Conservation (phyloP, 768 basidiomycete species). For the Lactifluus volemus region DNA sequence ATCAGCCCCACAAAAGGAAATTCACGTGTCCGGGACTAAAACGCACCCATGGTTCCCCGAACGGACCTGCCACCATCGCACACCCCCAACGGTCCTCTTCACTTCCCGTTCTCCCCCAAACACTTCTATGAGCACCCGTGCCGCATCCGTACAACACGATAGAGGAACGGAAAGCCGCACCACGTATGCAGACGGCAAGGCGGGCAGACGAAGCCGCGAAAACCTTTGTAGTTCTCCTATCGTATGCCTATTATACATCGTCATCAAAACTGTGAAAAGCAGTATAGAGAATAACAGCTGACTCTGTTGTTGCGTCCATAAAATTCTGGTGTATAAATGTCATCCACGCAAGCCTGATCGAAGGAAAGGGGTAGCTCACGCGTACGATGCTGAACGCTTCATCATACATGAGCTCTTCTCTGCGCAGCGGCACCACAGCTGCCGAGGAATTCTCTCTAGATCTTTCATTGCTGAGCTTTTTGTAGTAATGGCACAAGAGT, state of each 20-base stretch:
- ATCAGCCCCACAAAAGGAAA: constrained; percentile 1
- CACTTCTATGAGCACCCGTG: constrained; percentile 58
- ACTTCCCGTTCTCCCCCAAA: constrained; percentile 74
- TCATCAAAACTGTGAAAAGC: background rate
- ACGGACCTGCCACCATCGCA: constrained; percentile 97
- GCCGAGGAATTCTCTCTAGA: too few relatives aligned
- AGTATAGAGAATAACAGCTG: constrained; percentile 23
- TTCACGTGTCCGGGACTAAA: constrained; percentile 4
- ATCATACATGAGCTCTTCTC: constrained; percentile 76
- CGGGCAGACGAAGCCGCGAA: constrained; percentile 68
- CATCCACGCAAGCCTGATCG: background rate
- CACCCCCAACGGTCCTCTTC: constrained; percentile 70
- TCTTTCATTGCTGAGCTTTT: constrained; percentile 32
- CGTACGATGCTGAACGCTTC: constrained; percentile 68
- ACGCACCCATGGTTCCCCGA: constrained; percentile 59
- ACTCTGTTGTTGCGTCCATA: constrained; percentile 62
- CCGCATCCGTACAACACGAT: constrained; percentile 65
- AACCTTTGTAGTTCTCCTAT: constrained; percentile 80
- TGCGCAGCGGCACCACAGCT: constrained; percentile 31
- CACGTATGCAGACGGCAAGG: constrained; percentile 78
- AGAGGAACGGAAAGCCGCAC: constrained; percentile 64
- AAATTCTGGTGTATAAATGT: constrained; percentile 42
- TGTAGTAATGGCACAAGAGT: constrained; percentile 76
- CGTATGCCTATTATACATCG: constrained; percentile 48
- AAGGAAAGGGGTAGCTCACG: constrained; percentile 28